Base-by-base conservation (phyloP, 2,329 filamentous ascomycete species). In the Apiospora pterosperma region DNA sequence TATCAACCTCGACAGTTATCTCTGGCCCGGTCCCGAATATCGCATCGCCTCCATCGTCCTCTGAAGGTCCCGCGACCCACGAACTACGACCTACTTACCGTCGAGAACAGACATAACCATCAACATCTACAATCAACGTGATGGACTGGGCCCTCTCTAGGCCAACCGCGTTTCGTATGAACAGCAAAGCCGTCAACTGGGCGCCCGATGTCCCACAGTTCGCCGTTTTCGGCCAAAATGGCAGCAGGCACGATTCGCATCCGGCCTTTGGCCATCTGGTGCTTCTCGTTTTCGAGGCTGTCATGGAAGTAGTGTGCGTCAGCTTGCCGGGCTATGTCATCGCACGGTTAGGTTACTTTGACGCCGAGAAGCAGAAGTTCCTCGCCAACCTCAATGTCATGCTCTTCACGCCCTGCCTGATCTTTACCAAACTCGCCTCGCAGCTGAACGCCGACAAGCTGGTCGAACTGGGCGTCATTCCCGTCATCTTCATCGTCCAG, bases 341-440 rank as follows among this genome's bases (percentile, higher is more conserved):
- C 63, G 96, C 96, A 14, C 85, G 91, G 42, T 85, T 93, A 72
- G 96, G 96, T 76, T 92, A 97, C 80, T 98, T 99, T 78, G 93
- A 97, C 78, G 93, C 92, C 68, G 93, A 97, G 62, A 92, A 94
- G 76, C 96, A 99, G 78, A 98, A 97, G 79, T 96, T 99, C 75
- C 84, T 97, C 61, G 95, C 96, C 63, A 97, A 99, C 75, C 84
- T 99, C 70, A 99, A 99, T 77, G 93, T 97, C 65, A 92, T 92
- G 81, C 85, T 99, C 48, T 99, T 99, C 79, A 99, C 96, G 36
- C 96, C 96, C 69, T 98, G 96, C 77, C 88, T 99, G 68, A 96
- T 99, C 77, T 99, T 98, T 78, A 97, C 92, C 19, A 99, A 99
- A 79, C 86, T 99, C 42, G 96, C 94, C 7, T 97, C 93, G 1